Evolutionary conservation across 2,329 filamentous ascomycete species (phyloP).

Genomic region (Emergomyces orientalis): DNA sequence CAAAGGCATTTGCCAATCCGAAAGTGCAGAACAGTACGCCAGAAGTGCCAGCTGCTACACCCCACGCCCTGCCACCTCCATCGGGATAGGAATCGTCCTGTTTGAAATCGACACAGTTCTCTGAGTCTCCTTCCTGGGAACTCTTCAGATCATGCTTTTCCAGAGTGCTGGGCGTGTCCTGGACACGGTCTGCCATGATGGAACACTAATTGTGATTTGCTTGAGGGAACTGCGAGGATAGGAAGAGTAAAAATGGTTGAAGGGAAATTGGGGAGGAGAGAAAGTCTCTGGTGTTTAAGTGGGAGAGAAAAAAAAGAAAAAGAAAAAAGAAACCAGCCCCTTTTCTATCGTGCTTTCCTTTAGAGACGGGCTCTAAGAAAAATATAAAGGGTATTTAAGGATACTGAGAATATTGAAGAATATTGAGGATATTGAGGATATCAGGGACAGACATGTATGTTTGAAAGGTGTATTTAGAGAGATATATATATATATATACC

Average conservation of each 20-base stretch:
- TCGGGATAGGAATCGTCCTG: conserved; percentile 18
- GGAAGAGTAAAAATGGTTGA: not conserved
- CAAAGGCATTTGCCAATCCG: conserved; percentile 22
- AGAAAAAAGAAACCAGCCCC: not conserved
- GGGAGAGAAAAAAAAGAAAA: not conserved
- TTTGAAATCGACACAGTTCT: not conserved
- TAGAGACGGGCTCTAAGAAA: not conserved
- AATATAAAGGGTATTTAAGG: not conserved
- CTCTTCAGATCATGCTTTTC: not conserved
- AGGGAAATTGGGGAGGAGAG: not conserved
- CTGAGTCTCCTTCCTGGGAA: not conserved
- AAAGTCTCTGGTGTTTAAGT: not conserved
- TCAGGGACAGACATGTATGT: not conserved
- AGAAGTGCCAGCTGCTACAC: conserved; percentile 18
- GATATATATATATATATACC: conserved; percentile 1
- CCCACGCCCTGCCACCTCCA: conserved; percentile 22
- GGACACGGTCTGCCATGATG: not conserved
- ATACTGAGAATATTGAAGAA: not conserved
- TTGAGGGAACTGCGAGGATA: not conserved
- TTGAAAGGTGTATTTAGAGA: no score
- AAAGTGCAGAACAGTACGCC: conserved; percentile 23
- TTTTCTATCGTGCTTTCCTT: not conserved
- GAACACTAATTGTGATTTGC: not conserved
- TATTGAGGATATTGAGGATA: not conserved
- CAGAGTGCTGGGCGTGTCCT: not conserved